phyloP scores from a whole-genome alignment of 169 alveolate species.

The Plasmodium reichenowi region DNA sequence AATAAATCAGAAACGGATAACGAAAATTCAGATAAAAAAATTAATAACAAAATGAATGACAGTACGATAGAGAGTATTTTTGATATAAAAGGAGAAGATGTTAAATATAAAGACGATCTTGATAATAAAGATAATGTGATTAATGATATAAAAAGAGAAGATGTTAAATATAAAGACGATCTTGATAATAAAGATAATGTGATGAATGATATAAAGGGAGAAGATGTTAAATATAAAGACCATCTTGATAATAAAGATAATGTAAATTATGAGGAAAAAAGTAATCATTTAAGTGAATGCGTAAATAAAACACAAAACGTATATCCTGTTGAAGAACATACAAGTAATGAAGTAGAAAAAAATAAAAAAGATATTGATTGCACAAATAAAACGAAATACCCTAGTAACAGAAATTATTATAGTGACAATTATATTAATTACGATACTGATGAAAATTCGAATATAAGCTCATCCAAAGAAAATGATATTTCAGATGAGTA shows the following conservation, averaged over 20 bases:
- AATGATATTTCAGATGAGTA: constrained; percentile 26
- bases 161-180: not conserved
- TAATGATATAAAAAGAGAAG: not conserved
- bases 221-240: too few relatives aligned
- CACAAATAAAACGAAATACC: not conserved
- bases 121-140: not conserved
- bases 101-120: not conserved
- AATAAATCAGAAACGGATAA: constrained; percentile 8
- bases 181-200: not conserved
- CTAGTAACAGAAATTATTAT: constrained; percentile 28
- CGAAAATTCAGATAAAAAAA: constrained; percentile 3
- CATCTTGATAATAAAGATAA: not conserved
- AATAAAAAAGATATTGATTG: not conserved
- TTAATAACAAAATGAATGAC: constrained; percentile 7
- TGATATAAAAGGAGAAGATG: constrained; percentile 10
- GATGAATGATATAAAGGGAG: not conserved
- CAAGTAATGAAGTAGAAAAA: not conserved
- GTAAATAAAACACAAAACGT: not conserved
- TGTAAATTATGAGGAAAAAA: not conserved
- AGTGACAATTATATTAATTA: constrained; percentile 61
- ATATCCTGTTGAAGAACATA: not conserved
- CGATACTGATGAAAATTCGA: constrained; percentile 29
- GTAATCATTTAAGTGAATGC: not conserved
- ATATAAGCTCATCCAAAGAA: constrained; percentile 29
- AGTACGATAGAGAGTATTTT: constrained; percentile 51